Percentiles rank a stretch among this genome's conserved stretches.
Conservation (phyloP, 2,329 filamentous ascomycete genomes). For the Cladorrhinum sp. region DNA sequence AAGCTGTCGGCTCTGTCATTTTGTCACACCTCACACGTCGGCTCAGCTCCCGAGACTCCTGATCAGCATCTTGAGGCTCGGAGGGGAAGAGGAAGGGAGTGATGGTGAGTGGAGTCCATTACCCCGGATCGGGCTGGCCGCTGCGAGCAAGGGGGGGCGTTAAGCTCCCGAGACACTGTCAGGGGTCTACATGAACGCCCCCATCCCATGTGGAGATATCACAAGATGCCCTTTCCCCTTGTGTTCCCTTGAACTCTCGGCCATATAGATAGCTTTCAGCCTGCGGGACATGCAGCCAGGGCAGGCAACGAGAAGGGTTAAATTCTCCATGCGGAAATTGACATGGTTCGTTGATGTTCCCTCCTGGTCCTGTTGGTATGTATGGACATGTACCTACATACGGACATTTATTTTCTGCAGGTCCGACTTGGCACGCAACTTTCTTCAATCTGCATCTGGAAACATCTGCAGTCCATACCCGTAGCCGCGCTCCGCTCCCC, state of each 20-base stretch:
- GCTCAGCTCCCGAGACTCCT: conserved; percentile 28
- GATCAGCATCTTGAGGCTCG: conserved; percentile 27
- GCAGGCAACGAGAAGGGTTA: neutral
- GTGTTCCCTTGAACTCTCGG: neutral
- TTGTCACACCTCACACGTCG: conserved; percentile 20
- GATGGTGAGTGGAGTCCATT: neutral
- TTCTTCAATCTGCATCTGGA: neutral
- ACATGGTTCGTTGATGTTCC: conserved; percentile 1
- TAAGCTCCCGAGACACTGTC: conserved; percentile 6
- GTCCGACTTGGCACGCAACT: neutral
- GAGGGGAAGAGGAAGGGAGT: conserved; percentile 1
- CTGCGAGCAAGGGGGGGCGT: conserved; percentile 11
- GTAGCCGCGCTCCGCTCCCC: neutral
- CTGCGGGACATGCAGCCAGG: too few relatives aligned
- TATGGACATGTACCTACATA: conserved; percentile 18
- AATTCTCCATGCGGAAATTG: conserved; percentile 3
- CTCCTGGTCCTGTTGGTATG: neutral
- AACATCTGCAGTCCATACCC: neutral
- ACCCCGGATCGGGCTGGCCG: conserved; percentile 25
- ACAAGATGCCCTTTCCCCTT: neutral
- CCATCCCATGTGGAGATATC: neutral
- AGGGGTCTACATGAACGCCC: conserved; percentile 6
- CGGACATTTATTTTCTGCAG: conserved; percentile 3
- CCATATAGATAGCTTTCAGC: too few relatives aligned
- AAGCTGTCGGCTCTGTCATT: neutral